Evolutionary conservation across 148 eudicot genomes (phyloP).

Genomic region (Vaccinium macrocarpon): DNA sequence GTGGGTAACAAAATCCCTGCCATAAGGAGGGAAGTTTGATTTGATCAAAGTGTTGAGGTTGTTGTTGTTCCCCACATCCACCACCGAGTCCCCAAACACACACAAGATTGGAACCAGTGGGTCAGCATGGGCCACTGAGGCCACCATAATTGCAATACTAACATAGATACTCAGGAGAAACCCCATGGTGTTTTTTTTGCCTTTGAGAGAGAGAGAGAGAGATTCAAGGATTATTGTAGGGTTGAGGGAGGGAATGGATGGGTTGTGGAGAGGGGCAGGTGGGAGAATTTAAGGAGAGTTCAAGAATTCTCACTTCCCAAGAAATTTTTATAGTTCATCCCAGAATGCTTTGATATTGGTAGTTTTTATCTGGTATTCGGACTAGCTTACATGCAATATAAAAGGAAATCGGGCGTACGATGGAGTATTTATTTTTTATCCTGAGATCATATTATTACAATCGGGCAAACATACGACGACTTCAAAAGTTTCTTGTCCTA

Average conservation of each 20-base stretch:
- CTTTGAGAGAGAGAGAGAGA: background rate
- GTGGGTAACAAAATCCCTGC: constrained; percentile 72
- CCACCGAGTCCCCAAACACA: constrained; percentile 83
- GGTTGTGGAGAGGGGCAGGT: constrained; percentile 8
- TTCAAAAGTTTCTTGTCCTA: background rate
- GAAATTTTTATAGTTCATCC: background rate
- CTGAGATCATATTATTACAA: no score
- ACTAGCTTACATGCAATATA: no score
- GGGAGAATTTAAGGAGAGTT: background rate
- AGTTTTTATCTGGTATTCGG: no score
- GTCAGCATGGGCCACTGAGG: constrained; percentile 37
- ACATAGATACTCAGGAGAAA: constrained; percentile 24
- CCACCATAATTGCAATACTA: constrained; percentile 14
- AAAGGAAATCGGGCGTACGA: no score
- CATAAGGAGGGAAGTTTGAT: constrained; percentile 88
- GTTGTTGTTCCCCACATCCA: constrained; percentile 85
- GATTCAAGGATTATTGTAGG: background rate
- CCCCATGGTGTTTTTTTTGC: constrained; percentile 28
- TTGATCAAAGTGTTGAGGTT: constrained; percentile 63
- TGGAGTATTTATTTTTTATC: no score
- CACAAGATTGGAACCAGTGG: constrained; percentile 75
- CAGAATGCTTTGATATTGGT: background rate
- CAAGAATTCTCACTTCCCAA: constrained; percentile 2
- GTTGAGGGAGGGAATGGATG: constrained; percentile 20
- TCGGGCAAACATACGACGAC: no score